A percentile compares a stretch with the other conserved stretches of the same genome.
phyloP scores from a whole-genome alignment of 2,329 filamentous ascomycete species.

The Madurella fahalii region DNA sequence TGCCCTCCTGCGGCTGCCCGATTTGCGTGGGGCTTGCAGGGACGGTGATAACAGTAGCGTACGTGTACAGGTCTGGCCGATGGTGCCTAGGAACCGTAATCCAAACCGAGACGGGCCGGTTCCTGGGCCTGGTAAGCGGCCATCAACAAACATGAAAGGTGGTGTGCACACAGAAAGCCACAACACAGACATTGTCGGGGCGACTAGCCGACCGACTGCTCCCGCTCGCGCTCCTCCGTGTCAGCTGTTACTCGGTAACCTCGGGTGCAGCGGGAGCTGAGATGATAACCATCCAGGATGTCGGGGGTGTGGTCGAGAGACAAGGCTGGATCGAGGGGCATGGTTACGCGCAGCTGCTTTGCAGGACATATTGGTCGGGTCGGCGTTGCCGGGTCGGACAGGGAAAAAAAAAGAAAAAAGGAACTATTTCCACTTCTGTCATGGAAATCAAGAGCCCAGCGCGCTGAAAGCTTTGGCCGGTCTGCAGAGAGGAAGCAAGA shows the following conservation, averaged over 20 bases:
- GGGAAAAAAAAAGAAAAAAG: neutral
- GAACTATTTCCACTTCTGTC: neutral
- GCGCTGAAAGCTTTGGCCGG: neutral
- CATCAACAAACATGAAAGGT: neutral
- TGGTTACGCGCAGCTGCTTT: neutral
- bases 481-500: neutral
- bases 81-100: too few relatives aligned
- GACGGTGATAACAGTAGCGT: too few relatives aligned
- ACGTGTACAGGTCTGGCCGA: too few relatives aligned
- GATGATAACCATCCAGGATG: neutral
- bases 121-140: neutral
- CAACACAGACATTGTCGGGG: neutral
- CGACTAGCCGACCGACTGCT: neutral
- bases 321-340: conserved; percentile 4
- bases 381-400: conserved; percentile 5
- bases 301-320: neutral
- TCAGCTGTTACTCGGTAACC: neutral
- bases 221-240: neutral
- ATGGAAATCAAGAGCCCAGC: neutral
- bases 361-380: neutral
- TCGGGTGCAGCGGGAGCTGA: neutral
- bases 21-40: neutral
- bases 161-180: too few relatives aligned
- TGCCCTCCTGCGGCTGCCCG: neutral
- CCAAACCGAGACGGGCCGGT: too few relatives aligned